Evolutionary conservation across 768 basidiomycete genomes (phyloP).

Genomic region (Rhizopogon salebrosus): DNA sequence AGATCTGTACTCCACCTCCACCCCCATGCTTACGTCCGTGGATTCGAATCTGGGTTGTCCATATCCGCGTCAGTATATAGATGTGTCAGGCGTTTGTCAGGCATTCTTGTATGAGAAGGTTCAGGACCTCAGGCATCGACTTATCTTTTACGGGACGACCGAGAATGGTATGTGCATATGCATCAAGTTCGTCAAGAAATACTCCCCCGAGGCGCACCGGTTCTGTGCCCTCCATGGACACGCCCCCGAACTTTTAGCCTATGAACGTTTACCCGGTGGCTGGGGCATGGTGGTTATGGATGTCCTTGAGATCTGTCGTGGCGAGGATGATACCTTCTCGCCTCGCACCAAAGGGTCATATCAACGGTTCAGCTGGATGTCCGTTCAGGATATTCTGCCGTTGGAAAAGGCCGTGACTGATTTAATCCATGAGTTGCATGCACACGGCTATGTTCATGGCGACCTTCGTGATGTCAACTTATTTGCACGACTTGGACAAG

Average conservation of each 20-base stretch:
- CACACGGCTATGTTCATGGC: conserved; percentile 1
- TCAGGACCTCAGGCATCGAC: background rate
- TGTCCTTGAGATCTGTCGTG: background rate
- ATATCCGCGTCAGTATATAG: background rate
- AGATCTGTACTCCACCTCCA: background rate
- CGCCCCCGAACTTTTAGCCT: background rate
- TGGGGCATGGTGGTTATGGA: conserved; percentile 6
- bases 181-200: background rate
- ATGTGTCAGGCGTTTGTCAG: background rate
- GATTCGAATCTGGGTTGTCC: background rate
- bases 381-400: background rate
- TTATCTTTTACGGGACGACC: background rate
- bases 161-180: background rate
- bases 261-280: background rate
- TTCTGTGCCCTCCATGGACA: background rate
- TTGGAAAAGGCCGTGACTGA: background rate
- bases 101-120: background rate
- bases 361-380: background rate
- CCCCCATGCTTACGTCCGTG: background rate
- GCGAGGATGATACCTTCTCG: background rate
- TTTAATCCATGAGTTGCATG: background rate
- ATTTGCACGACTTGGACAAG: background rate
- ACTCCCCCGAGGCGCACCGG: background rate
- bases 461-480: conserved; percentile 4
- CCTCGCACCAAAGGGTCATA: background rate